Conservation (phyloP, 1,139 yeast genomes). For the Lodderomyces margitis region DNA sequence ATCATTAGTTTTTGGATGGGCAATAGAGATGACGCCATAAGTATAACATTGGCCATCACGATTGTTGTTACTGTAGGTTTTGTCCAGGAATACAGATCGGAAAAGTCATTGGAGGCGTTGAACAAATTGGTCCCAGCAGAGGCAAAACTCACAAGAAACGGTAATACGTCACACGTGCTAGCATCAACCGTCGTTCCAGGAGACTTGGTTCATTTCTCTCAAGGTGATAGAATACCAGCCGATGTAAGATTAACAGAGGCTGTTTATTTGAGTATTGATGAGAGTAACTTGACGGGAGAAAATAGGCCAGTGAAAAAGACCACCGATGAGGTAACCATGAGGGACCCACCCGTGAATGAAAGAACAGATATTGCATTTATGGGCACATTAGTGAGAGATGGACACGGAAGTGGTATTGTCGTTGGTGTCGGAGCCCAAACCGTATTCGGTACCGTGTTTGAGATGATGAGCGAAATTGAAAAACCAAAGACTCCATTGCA, state of each 20-base stretch:
- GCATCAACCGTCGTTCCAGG: conserved; percentile 93
- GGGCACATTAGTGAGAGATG: conserved; percentile 96
- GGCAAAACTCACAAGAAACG: conserved; percentile 83
- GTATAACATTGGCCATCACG: conserved; percentile 81
- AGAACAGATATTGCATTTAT: conserved; percentile 80
- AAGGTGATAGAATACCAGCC: conserved; percentile 95
- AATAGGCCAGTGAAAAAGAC: conserved; percentile 76
- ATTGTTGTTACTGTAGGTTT: conserved; percentile 95
- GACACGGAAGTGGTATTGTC: conserved; percentile 91
- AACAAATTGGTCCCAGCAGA: conserved; percentile 91
- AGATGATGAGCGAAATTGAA: conserved; percentile 90
- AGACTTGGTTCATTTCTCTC: conserved; percentile 80
- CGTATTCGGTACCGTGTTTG: conserved; percentile 86
- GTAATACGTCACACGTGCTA: conserved; percentile 69
- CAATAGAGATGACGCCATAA: conserved; percentile 87
- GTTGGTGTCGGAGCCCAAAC: conserved; percentile 85
- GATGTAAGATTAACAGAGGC: conserved; percentile 80
- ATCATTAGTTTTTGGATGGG: conserved; percentile 84
- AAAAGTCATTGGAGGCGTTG: conserved; percentile 86
- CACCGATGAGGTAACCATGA: conserved; percentile 31
- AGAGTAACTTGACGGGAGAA: conserved; percentile 92
- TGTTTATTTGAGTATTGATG: conserved; percentile 79
- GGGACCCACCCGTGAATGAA: conserved; percentile 53
- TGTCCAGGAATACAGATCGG: conserved; percentile 93
- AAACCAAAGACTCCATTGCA: conserved; percentile 97